Evolutionary conservation across 208 protist genomes (phyloP).

Genomic region (Acanthamoeba rhysodes): DNA sequence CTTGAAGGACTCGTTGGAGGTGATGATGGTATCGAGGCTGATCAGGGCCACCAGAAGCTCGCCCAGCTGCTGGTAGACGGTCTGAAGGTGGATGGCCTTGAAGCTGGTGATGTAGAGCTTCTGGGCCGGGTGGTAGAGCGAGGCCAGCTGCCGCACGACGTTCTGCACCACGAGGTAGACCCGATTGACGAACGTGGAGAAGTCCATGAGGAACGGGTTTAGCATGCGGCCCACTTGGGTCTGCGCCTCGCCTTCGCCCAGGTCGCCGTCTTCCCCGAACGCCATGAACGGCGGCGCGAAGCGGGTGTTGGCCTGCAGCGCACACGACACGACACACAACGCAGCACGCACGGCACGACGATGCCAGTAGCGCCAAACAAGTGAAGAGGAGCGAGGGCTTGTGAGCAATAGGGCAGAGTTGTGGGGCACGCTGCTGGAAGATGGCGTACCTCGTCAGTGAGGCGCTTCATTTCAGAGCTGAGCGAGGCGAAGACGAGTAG

Average conservation of each 20-base stretch:
- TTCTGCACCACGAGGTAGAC: slow-evolving; percentile 90
- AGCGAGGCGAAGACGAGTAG: slow-evolving; percentile 84
- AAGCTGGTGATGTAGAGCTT: slow-evolving; percentile 83
- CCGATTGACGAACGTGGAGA: slow-evolving; percentile 92
- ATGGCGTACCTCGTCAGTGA: slow-evolving; percentile 74
- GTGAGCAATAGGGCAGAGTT: neutral
- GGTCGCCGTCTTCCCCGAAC: slow-evolving; percentile 74
- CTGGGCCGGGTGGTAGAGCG: slow-evolving; percentile 87
- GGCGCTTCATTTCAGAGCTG: slow-evolving; percentile 78
- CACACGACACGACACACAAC: neutral
- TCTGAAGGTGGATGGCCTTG: slow-evolving; percentile 88
- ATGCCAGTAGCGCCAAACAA: too few species aligned
- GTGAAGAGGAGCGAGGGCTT: neutral
- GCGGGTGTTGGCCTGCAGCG: slow-evolving; percentile 61
- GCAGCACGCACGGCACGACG: neutral
- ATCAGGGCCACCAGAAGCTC: slow-evolving; percentile 91
- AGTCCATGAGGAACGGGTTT: slow-evolving; percentile 88
- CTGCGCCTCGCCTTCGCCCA: slow-evolving; percentile 91
- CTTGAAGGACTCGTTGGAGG: slow-evolving; percentile 88
- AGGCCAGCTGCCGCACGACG: slow-evolving; percentile 91
- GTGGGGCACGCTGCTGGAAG: neutral
- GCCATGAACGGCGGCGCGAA: slow-evolving; percentile 75
- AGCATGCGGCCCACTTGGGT: slow-evolving; percentile 89
- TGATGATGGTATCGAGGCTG: slow-evolving; percentile 92
- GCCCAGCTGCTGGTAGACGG: slow-evolving; percentile 90